These are phyloP conservation scores for Calocybe gangraenosa DNA, from an alignment of 768 basidiomycete genomes.

Conservation along the genomic window DNA sequence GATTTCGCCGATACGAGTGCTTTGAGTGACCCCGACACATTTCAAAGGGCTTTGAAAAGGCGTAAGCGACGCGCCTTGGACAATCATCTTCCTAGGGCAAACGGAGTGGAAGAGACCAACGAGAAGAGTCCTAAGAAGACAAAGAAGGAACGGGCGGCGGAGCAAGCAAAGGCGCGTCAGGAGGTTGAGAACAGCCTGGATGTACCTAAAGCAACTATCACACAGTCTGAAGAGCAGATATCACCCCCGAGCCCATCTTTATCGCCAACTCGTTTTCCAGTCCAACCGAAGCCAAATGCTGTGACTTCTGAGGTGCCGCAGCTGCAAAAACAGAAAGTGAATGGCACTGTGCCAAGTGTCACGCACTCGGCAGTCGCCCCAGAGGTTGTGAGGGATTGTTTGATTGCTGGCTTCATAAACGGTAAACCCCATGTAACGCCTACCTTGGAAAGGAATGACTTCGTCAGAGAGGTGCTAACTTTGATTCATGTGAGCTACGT, in stretches of 20 bases:
- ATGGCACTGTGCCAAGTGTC: constrained; percentile 7
- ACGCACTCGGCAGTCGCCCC: constrained; percentile 4
- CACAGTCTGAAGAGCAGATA: constrained; percentile 3
- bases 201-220: constrained; percentile 28
- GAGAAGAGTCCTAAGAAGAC: constrained; percentile 22
- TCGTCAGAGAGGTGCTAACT: constrained; percentile 54
- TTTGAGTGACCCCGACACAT: constrained; percentile 62
- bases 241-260: constrained; percentile 13
- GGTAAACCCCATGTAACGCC: constrained; percentile 17
- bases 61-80: neutral
- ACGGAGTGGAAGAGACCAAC: constrained; percentile 12
- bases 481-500: constrained; percentile 52
- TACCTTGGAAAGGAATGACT: constrained; percentile 47
- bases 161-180: constrained; percentile 35
- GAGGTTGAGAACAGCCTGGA: constrained; percentile 66
- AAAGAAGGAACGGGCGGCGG: constrained; percentile 29
- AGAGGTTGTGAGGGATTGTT: constrained; percentile 25
- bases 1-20: constrained; percentile 73
- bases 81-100: neutral
- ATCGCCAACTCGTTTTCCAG: constrained; percentile 12
- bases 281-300: neutral
- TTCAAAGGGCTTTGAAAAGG: constrained; percentile 27
- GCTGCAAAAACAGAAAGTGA: neutral
- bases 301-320: neutral
- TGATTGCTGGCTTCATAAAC: constrained; percentile 22